phyloP scores from a whole-genome alignment of 345 rosid species.

The Citropsis articulata region DNA sequence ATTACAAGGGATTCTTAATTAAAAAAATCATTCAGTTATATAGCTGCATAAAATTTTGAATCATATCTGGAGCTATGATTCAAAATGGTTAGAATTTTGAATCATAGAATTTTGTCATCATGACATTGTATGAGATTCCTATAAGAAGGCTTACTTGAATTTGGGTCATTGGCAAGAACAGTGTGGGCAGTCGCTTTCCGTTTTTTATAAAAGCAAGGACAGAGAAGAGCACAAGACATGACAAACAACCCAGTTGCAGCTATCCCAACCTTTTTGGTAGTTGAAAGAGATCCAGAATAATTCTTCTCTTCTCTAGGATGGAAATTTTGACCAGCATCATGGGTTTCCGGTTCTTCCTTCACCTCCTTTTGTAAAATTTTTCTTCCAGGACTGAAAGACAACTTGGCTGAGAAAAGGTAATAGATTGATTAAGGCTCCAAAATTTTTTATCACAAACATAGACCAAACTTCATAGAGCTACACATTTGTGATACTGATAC shows the following conservation, averaged over 20 bases:
- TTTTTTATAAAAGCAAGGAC: slow-evolving; percentile 59
- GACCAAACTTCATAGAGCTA: not conserved
- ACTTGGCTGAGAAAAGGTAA: slow-evolving; percentile 34
- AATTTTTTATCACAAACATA: not conserved
- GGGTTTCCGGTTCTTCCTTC: slow-evolving; percentile 6
- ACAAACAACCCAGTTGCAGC: slow-evolving; percentile 53
- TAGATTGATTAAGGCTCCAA: slow-evolving; percentile 8
- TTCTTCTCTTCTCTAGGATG: slow-evolving; percentile 13
- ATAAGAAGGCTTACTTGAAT: slow-evolving; percentile 55
- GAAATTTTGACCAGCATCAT: slow-evolving; percentile 8
- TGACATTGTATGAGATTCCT: not conserved
- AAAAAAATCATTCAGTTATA: slow-evolving; percentile 1
- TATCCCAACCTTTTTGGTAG: slow-evolving; percentile 35
- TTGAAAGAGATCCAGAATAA: slow-evolving; percentile 6
- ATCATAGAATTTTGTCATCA: not conserved
- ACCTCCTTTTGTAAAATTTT: slow-evolving; percentile 46
- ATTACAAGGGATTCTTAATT: not conserved
- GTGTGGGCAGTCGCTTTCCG: slow-evolving; percentile 54
- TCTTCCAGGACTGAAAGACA: slow-evolving; percentile 37
- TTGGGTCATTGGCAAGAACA: slow-evolving; percentile 53
- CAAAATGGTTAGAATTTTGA: not conserved
- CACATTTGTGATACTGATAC: not conserved
- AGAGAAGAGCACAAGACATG: slow-evolving; percentile 50
- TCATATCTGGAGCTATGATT: not conserved
- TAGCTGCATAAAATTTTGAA: slow-evolving; percentile 1